phyloP scores from a whole-genome alignment of 1,284 basidiomycete genomes.

The Heliocybe sulcata region DNA sequence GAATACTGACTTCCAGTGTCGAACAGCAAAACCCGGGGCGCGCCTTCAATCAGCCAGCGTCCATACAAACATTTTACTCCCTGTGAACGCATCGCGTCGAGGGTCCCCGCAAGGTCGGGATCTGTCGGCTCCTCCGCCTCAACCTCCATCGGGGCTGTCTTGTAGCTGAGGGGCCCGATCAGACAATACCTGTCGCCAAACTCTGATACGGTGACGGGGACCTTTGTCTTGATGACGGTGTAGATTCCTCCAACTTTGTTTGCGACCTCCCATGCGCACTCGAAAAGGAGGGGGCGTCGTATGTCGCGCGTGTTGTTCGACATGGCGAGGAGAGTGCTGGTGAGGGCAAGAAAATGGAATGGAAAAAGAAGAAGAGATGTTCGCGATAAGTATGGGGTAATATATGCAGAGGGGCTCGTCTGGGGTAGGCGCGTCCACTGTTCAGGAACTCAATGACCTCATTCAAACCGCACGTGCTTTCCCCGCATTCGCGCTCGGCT shows the following conservation, averaged over 20 bases:
- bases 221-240: slow-evolving; percentile 99
- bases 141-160: slow-evolving; percentile 97
- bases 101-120: slow-evolving; percentile 59
- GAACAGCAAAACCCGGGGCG: slow-evolving; percentile 90
- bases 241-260: slow-evolving; percentile 99
- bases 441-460: background rate
- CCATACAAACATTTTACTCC: slow-evolving; percentile 95
- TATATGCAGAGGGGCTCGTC: too few species aligned
- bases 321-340: slow-evolving; percentile 14
- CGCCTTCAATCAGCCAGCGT: slow-evolving; percentile 96
- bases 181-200: slow-evolving; percentile 90
- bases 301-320: slow-evolving; percentile 59
- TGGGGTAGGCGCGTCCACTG: background rate
- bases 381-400: background rate
- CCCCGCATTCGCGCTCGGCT: background rate
- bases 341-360: background rate
- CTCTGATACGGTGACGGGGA: slow-evolving; percentile 93
- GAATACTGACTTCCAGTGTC: slow-evolving; percentile 89
- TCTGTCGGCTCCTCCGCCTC: slow-evolving; percentile 85
- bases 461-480: background rate
- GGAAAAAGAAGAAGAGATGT: background rate
- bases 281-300: slow-evolving; percentile 75
- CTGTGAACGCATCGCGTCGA: slow-evolving; percentile 75
- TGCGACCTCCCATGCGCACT: slow-evolving; percentile 91
- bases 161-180: slow-evolving; percentile 94